A percentile compares a stretch with the other conserved stretches of the same genome.
Conservation (phyloP, 192 early-diverging fungal genomes). For the Coemansia sp. region DNA sequence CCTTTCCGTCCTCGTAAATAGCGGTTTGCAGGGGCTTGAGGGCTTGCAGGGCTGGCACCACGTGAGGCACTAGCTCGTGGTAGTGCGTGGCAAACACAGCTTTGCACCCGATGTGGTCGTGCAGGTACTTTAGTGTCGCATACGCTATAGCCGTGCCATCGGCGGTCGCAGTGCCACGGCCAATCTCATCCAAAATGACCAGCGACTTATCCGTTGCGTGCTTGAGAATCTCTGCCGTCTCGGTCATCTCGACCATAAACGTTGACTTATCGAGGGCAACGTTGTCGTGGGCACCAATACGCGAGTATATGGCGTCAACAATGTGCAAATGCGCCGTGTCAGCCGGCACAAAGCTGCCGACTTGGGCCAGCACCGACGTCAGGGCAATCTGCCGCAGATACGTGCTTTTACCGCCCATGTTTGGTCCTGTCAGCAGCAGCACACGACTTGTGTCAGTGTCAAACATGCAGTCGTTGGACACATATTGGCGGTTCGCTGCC, state of each 20-base stretch:
- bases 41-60: conserved; percentile 24
- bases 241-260: conserved; percentile 89
- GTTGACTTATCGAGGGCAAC: conserved; percentile 69
- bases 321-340: conserved; percentile 73
- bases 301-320: conserved; percentile 69
- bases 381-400: conserved; percentile 82
- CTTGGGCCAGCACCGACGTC: conserved; percentile 77
- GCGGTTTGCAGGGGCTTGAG: conserved; percentile 32
- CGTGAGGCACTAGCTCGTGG: conserved; percentile 66
- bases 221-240: conserved; percentile 78
- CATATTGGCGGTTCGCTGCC: conserved; percentile 52
- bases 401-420: conserved; percentile 89
- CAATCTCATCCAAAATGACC: conserved; percentile 92
- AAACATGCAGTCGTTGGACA: conserved; percentile 60
- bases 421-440: conserved; percentile 80
- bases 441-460: conserved; percentile 15
- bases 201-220: conserved; percentile 66
- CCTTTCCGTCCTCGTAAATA: conserved; percentile 37
- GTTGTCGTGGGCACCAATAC: conserved; percentile 73
- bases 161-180: conserved; percentile 60
- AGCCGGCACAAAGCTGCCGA: conserved; percentile 83
- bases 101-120: conserved; percentile 59
- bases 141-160: conserved; percentile 75
- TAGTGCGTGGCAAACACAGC: conserved; percentile 80
- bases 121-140: conserved; percentile 63